Conservation (phyloP, 1,139 yeast genomes). For the Blastobotrys ciferrii region DNA sequence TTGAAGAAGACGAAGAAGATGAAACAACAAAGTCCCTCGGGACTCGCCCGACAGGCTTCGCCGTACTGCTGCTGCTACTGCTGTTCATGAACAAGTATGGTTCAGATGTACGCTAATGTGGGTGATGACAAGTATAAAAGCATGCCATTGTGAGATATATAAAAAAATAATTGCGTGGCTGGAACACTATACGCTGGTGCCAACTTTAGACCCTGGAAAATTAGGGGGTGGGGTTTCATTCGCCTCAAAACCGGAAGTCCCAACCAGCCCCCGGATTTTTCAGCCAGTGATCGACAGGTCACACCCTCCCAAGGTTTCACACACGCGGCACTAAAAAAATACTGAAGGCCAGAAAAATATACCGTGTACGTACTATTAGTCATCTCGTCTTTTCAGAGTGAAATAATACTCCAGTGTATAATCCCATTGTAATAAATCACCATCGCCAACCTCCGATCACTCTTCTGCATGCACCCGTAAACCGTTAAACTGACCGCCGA, state of each 20-base stretch:
- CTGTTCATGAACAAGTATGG: neutral
- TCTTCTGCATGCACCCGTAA: neutral
- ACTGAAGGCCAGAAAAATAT: too few relatives aligned
- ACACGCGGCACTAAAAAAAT: too few relatives aligned
- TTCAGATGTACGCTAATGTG: neutral
- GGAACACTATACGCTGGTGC: neutral
- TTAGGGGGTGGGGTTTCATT: conserved; percentile 1
- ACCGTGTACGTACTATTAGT: too few relatives aligned
- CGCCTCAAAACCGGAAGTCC: neutral
- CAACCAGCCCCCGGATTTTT: conserved; percentile 4
- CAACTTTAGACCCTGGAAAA: neutral
- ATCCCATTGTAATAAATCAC: too few relatives aligned
- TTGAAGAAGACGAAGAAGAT: conserved; percentile 2
- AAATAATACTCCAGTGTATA: too few relatives aligned
- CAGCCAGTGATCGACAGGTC: neutral
- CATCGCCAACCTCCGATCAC: neutral
- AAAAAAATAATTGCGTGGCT: conserved; percentile 5
- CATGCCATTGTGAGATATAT: neutral
- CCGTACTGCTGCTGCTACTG: conserved; percentile 3
- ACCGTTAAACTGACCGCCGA: neutral
- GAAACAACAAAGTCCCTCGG: conserved; percentile 5
- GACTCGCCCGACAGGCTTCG: neutral
- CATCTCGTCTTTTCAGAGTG: too few relatives aligned
- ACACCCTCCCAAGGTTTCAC: too few relatives aligned
- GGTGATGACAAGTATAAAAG: neutral